A percentile compares a stretch with the other conserved stretches of the same genome.
Conservation (phyloP, 805 yeast species). For the Maudiozyma serrabonitensis region DNA sequence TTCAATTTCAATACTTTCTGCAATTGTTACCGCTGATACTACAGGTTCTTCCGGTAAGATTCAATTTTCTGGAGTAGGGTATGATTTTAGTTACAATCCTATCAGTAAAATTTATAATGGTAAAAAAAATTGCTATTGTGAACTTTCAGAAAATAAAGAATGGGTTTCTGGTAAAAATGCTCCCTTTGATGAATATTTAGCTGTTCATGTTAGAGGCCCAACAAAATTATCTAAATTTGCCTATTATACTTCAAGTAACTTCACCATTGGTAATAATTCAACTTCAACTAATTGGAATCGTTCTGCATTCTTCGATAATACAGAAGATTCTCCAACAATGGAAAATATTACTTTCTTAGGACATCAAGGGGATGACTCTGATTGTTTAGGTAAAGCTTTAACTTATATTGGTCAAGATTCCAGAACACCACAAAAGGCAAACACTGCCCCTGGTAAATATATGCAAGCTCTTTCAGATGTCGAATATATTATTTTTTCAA, state of each 20-base stretch:
- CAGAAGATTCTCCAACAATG: constrained; percentile 33
- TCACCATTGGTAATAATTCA: constrained; percentile 17
- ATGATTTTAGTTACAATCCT: constrained; percentile 16
- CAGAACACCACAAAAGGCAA: constrained; percentile 34
- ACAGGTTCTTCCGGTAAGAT: constrained; percentile 2
- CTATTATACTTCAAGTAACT: constrained; percentile 39
- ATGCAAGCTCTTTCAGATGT: constrained; percentile 42
- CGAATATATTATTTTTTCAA: constrained; percentile 52
- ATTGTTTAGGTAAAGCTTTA: constrained; percentile 58
- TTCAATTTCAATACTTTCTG: too few species aligned
- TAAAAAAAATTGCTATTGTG: constrained; percentile 15
- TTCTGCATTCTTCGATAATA: constrained; percentile 42
- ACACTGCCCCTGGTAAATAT: constrained; percentile 39
- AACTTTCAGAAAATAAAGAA: constrained; percentile 10
- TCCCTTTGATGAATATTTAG: constrained; percentile 52
- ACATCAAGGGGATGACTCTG: constrained; percentile 44
- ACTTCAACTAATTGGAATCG: constrained; percentile 41
- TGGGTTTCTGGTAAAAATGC: constrained; percentile 44
- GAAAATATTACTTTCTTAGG: constrained; percentile 59
- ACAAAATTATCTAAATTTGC: constrained; percentile 48
- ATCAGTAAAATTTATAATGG: constrained; percentile 13
- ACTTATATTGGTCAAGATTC: constrained; percentile 53
- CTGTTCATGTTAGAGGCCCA: constrained; percentile 72
- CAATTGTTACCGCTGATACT: too few species aligned
- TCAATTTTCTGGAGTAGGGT: constrained; percentile 19